Evolutionary conservation across 441 rosid genomes (phyloP), one percentile per base, ranked within the genome.

Genomic region (Capsella rubella): DNA sequence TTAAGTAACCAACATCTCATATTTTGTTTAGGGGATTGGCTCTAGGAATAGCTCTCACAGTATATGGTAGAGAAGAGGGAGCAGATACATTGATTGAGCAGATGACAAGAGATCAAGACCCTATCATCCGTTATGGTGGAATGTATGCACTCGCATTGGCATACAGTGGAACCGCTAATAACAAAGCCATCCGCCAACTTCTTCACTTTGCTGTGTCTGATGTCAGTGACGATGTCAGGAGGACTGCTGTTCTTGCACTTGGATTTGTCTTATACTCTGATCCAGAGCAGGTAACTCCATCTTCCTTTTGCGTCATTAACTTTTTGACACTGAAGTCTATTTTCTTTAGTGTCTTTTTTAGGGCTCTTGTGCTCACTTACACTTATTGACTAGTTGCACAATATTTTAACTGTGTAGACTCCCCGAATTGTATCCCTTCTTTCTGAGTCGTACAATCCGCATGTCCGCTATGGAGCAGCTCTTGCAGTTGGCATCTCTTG

Each of bases 71-170:
- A 81, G 97, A 93, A 84, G 97, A 91, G 77, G 97, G 86, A 82
- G 98, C 98, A 43, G 97, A 93, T 80, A 91, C 97, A 1, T 72
- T 93, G 57, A 93, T 93, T 39, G 96, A 93, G 85, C 96, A 91
- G 83, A 91, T 94, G 98, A 90, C 97, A 34, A 81, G 95, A n/a
- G 98, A 90, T 77, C 96, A 94, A 70, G 98, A 94, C 77, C 97
- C 98, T 53, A 90, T 91, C 18, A 79, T 94, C 54, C 96, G 97
- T 67, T 91, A 94, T 81, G 97, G 98, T 82, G 98, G 97, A 34
- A 94, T 94, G 96, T 94, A 94, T 69, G 97, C 97, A 5, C 82
- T 94, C 66, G 98, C 93, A 56, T 80, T 94, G 85, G 98, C 98
- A 11, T 91, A 94, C 72, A 78, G 97, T 12, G 98, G 97, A 75